Conservation (phyloP, 768 basidiomycete species). For the Boletus pseudo-olivaceus region DNA sequence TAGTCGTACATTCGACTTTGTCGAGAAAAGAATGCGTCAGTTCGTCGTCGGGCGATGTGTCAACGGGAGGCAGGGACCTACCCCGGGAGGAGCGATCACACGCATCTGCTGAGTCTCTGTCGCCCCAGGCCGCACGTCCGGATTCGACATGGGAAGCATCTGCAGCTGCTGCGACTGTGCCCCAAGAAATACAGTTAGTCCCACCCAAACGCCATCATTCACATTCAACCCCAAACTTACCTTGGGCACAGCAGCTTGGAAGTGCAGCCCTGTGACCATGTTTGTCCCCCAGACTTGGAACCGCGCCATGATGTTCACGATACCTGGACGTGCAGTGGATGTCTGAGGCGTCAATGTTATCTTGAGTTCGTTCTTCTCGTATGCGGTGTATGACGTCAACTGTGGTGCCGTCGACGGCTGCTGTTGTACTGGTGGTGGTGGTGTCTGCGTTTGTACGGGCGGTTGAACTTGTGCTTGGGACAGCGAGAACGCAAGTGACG, state of each 20-base stretch:
- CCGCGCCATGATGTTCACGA: conserved; percentile 85
- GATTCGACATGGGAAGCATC: conserved; percentile 96
- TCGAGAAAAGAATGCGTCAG: conserved; percentile 2
- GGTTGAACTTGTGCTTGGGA: conserved; percentile 34
- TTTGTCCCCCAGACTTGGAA: conserved; percentile 68
- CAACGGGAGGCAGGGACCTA: conserved; percentile 36
- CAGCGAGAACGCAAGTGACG: conserved; percentile 38
- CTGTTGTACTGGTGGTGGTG: conserved; percentile 33
- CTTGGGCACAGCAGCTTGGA: conserved; percentile 98
- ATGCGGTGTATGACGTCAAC: conserved; percentile 76
- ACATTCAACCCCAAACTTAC: conserved; percentile 36
- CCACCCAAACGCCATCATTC: neutral
- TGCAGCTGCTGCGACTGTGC: conserved; percentile 89
- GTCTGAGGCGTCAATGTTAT: conserved; percentile 89
- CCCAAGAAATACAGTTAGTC: neutral
- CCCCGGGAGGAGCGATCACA: conserved; percentile 82
- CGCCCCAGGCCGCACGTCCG: conserved; percentile 69
- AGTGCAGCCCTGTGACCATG: conserved; percentile 65
- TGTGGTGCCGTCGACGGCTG: conserved; percentile 40
- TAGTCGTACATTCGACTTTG: conserved; percentile 76
- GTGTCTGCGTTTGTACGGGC: conserved; percentile 32
- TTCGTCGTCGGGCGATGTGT: neutral
- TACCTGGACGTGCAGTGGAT: conserved; percentile 73
- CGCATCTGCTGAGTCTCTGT: conserved; percentile 96
- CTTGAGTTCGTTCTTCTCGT: conserved; percentile 87